phyloP scores from a whole-genome alignment of 148 eudicot species.

The Chenopodium berlandieri region DNA sequence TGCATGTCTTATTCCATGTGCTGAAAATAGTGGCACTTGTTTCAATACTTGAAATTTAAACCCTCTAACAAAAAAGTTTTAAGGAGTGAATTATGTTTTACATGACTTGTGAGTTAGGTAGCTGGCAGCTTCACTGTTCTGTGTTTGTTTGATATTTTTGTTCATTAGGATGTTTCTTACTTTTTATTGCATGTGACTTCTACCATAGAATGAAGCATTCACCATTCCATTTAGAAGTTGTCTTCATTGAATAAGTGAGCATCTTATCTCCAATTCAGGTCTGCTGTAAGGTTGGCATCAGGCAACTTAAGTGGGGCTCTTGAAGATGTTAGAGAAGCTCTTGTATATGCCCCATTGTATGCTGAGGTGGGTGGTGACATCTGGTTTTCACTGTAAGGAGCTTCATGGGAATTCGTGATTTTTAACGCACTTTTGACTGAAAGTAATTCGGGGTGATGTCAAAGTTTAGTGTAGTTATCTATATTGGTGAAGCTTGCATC shows the following conservation, averaged over 20 bases:
- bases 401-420: neutral
- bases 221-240: neutral
- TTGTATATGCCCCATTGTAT: conserved; percentile 50
- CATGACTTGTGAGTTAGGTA: neutral
- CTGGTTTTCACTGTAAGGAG: conserved; percentile 1
- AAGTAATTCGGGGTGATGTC: neutral
- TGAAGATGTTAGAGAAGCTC: conserved; percentile 71
- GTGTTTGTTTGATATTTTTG: neutral
- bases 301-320: conserved; percentile 64
- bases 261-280: conserved; percentile 42
- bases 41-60: neutral
- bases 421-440: neutral
- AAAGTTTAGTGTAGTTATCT: neutral
- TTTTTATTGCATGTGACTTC: neutral
- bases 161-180: neutral
- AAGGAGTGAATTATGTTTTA: neutral
- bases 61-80: neutral
- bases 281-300: conserved; percentile 52
- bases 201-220: neutral
- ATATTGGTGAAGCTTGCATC: neutral
- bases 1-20: neutral
- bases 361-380: conserved; percentile 49
- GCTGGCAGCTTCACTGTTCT: neutral
- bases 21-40: conserved; percentile 1
- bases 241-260: conserved; percentile 6